A percentile compares a stretch with the other conserved stretches of the same genome.
Conservation (phyloP, 192 early-diverging fungal species). For the Coemansia asiatica region DNA sequence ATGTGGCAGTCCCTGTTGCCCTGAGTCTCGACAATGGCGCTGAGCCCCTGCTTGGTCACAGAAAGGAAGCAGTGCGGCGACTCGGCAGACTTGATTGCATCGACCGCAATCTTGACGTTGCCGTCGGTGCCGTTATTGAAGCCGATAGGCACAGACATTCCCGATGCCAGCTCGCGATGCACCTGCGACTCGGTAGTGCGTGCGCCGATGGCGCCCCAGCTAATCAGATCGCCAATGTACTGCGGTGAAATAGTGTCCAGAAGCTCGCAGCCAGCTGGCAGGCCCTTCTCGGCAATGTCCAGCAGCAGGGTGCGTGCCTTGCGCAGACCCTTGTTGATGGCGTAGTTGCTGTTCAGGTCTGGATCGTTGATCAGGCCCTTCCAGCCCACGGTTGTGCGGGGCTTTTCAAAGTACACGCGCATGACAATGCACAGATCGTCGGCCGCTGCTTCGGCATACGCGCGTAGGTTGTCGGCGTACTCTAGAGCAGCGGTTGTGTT, state of each 20-base stretch:
- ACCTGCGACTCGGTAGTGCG: slow-evolving; percentile 83
- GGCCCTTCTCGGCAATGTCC: slow-evolving; percentile 69
- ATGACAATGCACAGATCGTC: slow-evolving; percentile 75
- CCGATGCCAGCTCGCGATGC: slow-evolving; percentile 80
- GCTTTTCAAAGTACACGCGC: slow-evolving; percentile 89
- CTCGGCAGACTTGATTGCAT: slow-evolving; percentile 88
- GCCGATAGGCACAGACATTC: slow-evolving; percentile 75
- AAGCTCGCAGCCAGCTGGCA: slow-evolving; percentile 76
- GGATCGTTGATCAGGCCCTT: slow-evolving; percentile 91
- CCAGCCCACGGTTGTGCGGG: slow-evolving; percentile 85
- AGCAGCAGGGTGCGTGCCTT: slow-evolving; percentile 69
- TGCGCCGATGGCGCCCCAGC: slow-evolving; percentile 81
- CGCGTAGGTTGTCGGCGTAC: slow-evolving; percentile 67
- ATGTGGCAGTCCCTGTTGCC: slow-evolving; percentile 94
- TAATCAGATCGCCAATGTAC: slow-evolving; percentile 74
- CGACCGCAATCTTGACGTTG: slow-evolving; percentile 79
- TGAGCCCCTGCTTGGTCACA: slow-evolving; percentile 81
- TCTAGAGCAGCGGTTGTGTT: slow-evolving; percentile 75
- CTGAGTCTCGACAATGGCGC: slow-evolving; percentile 78
- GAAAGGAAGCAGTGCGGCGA: slow-evolving; percentile 75
- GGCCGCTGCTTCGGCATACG: slow-evolving; percentile 56
- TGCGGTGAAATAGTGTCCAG: slow-evolving; percentile 82
- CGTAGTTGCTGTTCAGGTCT: slow-evolving; percentile 67
- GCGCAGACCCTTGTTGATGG: slow-evolving; percentile 83
- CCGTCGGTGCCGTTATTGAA: slow-evolving; percentile 87